Conservation (phyloP, 2,329 filamentous ascomycete genomes). For the Podosphaera fusca region DNA sequence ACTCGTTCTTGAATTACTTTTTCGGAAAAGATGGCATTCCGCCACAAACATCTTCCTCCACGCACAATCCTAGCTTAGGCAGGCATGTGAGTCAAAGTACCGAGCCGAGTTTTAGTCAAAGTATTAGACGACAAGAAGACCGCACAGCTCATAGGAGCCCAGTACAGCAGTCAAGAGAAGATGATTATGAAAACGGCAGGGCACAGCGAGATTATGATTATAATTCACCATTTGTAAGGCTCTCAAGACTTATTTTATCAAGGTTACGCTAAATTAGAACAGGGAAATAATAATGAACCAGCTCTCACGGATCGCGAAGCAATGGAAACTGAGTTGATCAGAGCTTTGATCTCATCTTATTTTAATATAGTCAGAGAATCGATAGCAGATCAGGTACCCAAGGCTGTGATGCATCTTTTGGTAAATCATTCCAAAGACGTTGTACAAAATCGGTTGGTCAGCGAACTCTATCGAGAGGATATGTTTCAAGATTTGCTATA, state of each 20-base stretch:
- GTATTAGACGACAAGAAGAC: conserved; percentile 49
- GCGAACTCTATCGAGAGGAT: conserved; percentile 78
- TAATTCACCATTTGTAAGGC: conserved; percentile 23
- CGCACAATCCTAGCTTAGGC: conserved; percentile 18
- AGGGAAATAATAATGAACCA: conserved; percentile 47
- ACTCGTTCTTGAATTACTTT: conserved; percentile 96
- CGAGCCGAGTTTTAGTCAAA: conserved; percentile 66
- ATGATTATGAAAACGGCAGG: conserved; percentile 16
- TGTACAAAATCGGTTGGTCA: conserved; percentile 89
- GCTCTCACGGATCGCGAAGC: conserved; percentile 87
- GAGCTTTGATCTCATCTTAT: conserved; percentile 88
- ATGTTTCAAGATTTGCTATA: conserved; percentile 86
- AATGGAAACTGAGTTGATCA: conserved; percentile 92
- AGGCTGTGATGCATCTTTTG: conserved; percentile 94
- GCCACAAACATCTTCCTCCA: conserved; percentile 17
- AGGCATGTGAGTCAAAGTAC: conserved; percentile 57
- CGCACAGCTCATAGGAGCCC: conserved; percentile 19
- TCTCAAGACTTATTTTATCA: neutral
- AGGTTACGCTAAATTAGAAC: conserved; percentile 8
- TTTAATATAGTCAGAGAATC: conserved; percentile 98
- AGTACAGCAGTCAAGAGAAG: conserved; percentile 26
- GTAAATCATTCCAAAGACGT: conserved; percentile 98
- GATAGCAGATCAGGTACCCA: conserved; percentile 96
- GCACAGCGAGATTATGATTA: conserved; percentile 19
- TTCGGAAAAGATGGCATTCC: conserved; percentile 75